Evolutionary conservation across 169 alveolate species (phyloP).

Genomic region (Toxoplasma gondii): DNA sequence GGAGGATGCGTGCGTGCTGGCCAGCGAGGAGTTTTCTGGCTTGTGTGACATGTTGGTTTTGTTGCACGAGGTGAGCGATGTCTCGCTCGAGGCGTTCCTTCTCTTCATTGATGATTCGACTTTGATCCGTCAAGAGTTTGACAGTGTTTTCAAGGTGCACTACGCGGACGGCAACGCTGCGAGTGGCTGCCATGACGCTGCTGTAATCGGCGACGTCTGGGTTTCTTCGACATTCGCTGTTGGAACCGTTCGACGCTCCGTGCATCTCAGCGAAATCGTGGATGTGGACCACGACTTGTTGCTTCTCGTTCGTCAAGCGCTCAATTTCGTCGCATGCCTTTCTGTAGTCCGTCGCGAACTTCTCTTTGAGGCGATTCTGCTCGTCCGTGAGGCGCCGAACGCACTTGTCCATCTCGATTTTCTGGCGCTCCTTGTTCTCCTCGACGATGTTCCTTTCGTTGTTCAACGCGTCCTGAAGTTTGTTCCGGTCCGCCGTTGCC

Average conservation of each 20-base stretch:
- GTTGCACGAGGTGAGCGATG: neutral
- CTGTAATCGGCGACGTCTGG: neutral
- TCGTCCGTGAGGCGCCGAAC: neutral
- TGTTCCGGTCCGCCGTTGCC: neutral
- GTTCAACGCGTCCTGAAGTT: neutral
- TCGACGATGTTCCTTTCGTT: slow-evolving; percentile 17
- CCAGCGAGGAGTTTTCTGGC: neutral
- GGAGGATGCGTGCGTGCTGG: slow-evolving; percentile 27
- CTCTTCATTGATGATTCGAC: neutral
- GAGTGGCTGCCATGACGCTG: neutral
- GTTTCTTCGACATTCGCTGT: neutral
- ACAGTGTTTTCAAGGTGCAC: slow-evolving; percentile 1
- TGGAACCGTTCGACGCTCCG: neutral
- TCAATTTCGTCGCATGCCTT: slow-evolving; percentile 22
- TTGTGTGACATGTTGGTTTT: neutral
- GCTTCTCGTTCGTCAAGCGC: slow-evolving; percentile 4
- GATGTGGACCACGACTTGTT: neutral
- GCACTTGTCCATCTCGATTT: slow-evolving; percentile 1
- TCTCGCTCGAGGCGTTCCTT: neutral
- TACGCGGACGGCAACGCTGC: slow-evolving; percentile 1
- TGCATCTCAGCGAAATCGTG: neutral
- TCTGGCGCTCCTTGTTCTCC: slow-evolving; percentile 14
- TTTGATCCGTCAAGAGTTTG: neutral
- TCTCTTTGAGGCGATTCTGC: neutral
- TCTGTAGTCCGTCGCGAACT: neutral